Base-by-base conservation (phyloP, 1,139 yeast species). In the Candida glucosophila region DNA sequence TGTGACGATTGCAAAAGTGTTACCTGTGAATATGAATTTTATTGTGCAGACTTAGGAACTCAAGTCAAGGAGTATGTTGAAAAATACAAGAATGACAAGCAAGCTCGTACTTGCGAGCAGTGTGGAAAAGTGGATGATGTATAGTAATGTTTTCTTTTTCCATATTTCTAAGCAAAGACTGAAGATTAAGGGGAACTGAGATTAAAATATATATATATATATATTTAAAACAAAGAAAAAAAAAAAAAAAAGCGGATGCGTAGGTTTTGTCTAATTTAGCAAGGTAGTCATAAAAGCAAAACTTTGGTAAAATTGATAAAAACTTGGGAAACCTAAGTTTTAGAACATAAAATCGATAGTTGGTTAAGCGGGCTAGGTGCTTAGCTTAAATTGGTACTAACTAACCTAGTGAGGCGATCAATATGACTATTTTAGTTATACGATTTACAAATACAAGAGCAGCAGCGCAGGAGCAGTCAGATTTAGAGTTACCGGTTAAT, bases 61-160 rank as follows among this genome's bases (percentile, higher is more conserved):
- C 96, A 88, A 49, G 86, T 88, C 29, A 86, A 85, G 49, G 79
- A 67, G 6, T 95, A 90, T 2, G 85, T 88, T 31, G 48, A 76
- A 25, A 67, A 62, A 9, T 88, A 82, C 51, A 94, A 82, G 36
- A 58, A 50, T 0, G 77, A 77, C 43, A 35, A 63, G 17, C 63
- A 67, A 6, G 73, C 73, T 28, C 68, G 90, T 45, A 82, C 86
- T 3, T 88, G 97, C 52, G 46, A 58, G 26, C 53, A 67, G 11
- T 88, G 97, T 50, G 88, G 90, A 1, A 74, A 41, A 36, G 30
- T 32, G 5, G 24, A 21, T 11, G 15, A 22, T 27, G 22, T 25
- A 52, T 54, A 8, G 23, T 12, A 15, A 14, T 17, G 9, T 14
- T n/a, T n/a, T n/a, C n/a, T n/a, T n/a, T n/a, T n/a, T n/a, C n/a